These are phyloP conservation scores for Mycena pura DNA, from an alignment of 768 basidiomycete species.

Conservation along the genomic window DNA sequence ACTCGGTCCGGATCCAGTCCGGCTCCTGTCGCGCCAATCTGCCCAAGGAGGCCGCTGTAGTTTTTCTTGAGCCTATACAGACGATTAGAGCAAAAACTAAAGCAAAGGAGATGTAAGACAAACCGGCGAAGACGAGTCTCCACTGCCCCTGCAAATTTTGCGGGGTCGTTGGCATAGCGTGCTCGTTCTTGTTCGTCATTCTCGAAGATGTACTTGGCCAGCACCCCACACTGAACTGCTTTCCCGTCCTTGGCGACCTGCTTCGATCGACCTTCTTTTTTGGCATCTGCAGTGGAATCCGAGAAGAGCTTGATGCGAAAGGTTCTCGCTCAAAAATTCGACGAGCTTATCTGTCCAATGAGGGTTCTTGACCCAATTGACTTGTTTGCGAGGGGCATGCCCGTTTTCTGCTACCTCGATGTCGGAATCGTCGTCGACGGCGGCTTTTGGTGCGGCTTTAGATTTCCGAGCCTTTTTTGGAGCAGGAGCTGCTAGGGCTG, in stretches of 20 bases:
- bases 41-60: not conserved
- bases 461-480: not conserved
- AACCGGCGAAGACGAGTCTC: constrained; percentile 6
- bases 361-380: not conserved
- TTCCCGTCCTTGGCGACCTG: not conserved
- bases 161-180: not conserved
- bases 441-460: not conserved
- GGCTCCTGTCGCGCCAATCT: constrained; percentile 8
- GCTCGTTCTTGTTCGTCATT: not conserved
- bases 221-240: not conserved
- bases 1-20: not conserved
- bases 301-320: constrained; percentile 7
- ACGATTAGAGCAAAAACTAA: not conserved
- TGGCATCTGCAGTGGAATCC: constrained; percentile 5
- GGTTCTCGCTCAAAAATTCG: not conserved
- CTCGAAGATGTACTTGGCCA: constrained; percentile 9
- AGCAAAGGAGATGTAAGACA: too few species aligned
- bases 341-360: not conserved
- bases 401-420: not conserved
- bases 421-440: not conserved
- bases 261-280: not conserved
- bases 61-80: constrained; percentile 2
- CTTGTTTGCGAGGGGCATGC: not conserved
- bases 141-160: not conserved
- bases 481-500: not conserved